These are phyloP conservation scores for Plasmodium billcollinsi DNA, from an alignment of 169 alveolate species.

Conservation along the genomic window DNA sequence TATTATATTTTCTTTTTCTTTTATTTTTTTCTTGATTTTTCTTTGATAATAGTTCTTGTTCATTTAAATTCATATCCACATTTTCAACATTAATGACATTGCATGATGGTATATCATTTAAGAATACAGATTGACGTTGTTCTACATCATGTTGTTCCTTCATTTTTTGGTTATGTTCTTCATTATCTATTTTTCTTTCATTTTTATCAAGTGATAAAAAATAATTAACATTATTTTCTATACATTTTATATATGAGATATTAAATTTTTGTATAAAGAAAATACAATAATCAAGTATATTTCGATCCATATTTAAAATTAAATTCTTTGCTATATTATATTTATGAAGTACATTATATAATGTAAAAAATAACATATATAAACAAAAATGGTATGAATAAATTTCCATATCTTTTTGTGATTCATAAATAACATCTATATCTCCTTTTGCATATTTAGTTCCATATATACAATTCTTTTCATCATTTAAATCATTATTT, in stretches of 20 bases:
- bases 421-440: slow-evolving; percentile 58
- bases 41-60: neutral
- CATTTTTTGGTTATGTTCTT: neutral
- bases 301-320: slow-evolving; percentile 74
- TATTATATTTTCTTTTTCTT: slow-evolving; percentile 64
- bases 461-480: slow-evolving; percentile 12
- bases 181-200: neutral
- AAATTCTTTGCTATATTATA: slow-evolving; percentile 66
- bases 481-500: slow-evolving; percentile 18
- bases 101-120: too few species aligned
- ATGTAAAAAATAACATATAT: slow-evolving; percentile 69
- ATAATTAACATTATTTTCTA: slow-evolving; percentile 52
- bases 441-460: slow-evolving; percentile 68
- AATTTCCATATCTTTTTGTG: slow-evolving; percentile 75
- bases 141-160: too few species aligned
- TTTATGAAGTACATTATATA: slow-evolving; percentile 51
- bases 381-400: slow-evolving; percentile 73
- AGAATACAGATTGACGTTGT: too few species aligned
- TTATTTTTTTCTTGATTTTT: slow-evolving; percentile 38
- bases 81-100: too few species aligned
- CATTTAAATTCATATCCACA: neutral
- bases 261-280: slow-evolving; percentile 74
- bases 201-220: slow-evolving; percentile 15
- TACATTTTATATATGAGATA: slow-evolving; percentile 29
- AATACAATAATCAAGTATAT: slow-evolving; percentile 73